phyloP scores from a whole-genome alignment of 805 yeast genomes.

The Yarrowia divulgata region DNA sequence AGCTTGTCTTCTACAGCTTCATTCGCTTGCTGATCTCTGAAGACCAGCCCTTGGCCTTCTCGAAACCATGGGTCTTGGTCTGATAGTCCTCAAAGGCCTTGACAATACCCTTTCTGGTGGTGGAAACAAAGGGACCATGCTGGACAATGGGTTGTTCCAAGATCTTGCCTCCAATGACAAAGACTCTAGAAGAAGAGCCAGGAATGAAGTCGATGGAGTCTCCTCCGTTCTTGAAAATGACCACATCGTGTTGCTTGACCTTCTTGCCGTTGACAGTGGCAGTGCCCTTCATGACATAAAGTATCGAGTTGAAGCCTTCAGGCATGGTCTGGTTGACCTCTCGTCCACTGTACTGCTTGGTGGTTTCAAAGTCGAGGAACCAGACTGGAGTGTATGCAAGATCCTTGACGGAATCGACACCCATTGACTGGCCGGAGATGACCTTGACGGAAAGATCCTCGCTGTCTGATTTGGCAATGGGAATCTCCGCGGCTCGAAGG shows the following conservation, averaged over 20 bases:
- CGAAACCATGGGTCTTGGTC: conserved; percentile 51
- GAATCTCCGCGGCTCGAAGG: conserved; percentile 70
- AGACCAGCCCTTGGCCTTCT: conserved; percentile 50
- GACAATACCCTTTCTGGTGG: conserved; percentile 67
- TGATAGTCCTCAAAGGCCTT: conserved; percentile 79
- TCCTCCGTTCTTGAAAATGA: conserved; percentile 76
- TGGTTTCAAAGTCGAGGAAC: conserved; percentile 70
- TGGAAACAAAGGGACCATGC: conserved; percentile 91
- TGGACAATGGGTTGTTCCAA: conserved; percentile 80
- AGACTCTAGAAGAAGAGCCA: conserved; percentile 59
- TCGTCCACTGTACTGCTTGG: conserved; percentile 55
- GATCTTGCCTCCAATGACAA: conserved; percentile 75
- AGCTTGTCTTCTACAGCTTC: background rate
- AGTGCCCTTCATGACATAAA: conserved; percentile 71
- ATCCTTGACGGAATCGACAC: conserved; percentile 74
- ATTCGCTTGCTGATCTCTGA: conserved; percentile 47
- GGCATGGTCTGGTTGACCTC: conserved; percentile 66
- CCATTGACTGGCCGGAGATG: conserved; percentile 77
- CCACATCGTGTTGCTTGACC: conserved; percentile 58
- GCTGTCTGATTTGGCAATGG: conserved; percentile 69
- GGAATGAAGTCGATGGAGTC: conserved; percentile 60
- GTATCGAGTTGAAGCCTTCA: conserved; percentile 68
- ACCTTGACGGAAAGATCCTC: conserved; percentile 67
- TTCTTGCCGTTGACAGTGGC: conserved; percentile 57
- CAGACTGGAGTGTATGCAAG: conserved; percentile 83